Evolutionary conservation across 78 protist species (phyloP), one percentile per base, ranked within the genome.

Genomic region (Dictyostelium citrinum): DNA sequence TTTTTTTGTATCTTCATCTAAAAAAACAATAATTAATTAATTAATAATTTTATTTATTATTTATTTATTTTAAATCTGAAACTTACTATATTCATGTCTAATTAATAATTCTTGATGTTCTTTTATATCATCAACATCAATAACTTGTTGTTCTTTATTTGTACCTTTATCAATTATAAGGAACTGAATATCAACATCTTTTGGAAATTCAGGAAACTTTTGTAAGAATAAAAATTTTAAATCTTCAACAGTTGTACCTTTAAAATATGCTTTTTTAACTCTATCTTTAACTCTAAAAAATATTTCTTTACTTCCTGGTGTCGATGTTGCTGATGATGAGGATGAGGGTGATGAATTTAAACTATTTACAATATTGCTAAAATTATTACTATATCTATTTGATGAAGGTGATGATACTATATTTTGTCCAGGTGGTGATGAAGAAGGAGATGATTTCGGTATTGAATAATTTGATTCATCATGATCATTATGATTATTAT

Each of bases 221-320:
- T 60, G 46, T 4, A 31, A 41, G 24, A 88, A 88, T 43, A 88
- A 46, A n/a, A 5, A 5, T n/a, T 88, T 88, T 43, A 88, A 64
- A 88, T 88, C 93, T 41, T 88, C 93, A 3, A 88, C 9, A 14
- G 86, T 31, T 8, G 2, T 45, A 10, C 93, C 93, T 46, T 20
- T 88, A 67, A 88, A 88, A 9, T 16, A 41, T 67, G 86, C 93
- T 68, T 88, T 88, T 68, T 88, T 88, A 20, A 88, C 93, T 43
- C 93, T 67, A 78, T 88, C 93, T 49, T 78, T 88, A 20, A 88
- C 93, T 61, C 86, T 67, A 67, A 88, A 88, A 72, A 88, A 88
- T 77, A 88, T 88, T 24, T 82, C 84, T 80, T 35, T 55, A 55
- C 46, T 43, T 8, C 37, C 22, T 75, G 81, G 27, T 75, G 24